Conservation (phyloP, 1,284 basidiomycete species). For the Leccinum angustisporum region DNA sequence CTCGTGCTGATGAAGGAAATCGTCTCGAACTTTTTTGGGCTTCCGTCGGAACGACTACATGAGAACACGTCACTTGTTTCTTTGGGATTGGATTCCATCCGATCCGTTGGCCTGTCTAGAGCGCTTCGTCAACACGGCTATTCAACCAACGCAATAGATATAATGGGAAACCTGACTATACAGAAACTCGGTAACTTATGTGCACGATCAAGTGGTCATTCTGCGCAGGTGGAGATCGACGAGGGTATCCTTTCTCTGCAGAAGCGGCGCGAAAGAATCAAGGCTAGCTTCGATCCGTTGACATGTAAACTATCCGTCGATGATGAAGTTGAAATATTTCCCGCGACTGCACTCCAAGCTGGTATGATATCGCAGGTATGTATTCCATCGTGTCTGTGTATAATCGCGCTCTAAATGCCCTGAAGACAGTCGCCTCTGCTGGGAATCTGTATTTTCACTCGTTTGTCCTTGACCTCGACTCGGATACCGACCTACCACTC, state of each 20-base stretch:
- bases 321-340: constrained; percentile 40
- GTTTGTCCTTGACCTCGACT: constrained; percentile 41
- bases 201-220: constrained; percentile 1
- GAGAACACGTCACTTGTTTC: constrained; percentile 42
- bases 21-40: constrained; percentile 39
- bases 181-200: constrained; percentile 5
- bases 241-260: constrained; percentile 6
- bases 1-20: constrained; percentile 28
- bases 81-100: constrained; percentile 50
- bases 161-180: constrained; percentile 31
- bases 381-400: neutral
- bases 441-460: constrained; percentile 48
- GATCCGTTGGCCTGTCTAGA: constrained; percentile 44
- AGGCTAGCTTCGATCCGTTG: constrained; percentile 13
- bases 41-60: constrained; percentile 30
- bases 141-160: constrained; percentile 35
- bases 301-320: constrained; percentile 21
- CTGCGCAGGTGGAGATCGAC: constrained; percentile 6
- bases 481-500: constrained; percentile 29
- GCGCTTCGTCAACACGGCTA: constrained; percentile 36
- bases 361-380: constrained; percentile 53
- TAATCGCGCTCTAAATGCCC: neutral
- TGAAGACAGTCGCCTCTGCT: constrained; percentile 45
- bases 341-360: constrained; percentile 46
- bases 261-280: constrained; percentile 14